phyloP scores from a whole-genome alignment of 2,329 filamentous ascomycete species.

The Colletotrichum orchidophilum region DNA sequence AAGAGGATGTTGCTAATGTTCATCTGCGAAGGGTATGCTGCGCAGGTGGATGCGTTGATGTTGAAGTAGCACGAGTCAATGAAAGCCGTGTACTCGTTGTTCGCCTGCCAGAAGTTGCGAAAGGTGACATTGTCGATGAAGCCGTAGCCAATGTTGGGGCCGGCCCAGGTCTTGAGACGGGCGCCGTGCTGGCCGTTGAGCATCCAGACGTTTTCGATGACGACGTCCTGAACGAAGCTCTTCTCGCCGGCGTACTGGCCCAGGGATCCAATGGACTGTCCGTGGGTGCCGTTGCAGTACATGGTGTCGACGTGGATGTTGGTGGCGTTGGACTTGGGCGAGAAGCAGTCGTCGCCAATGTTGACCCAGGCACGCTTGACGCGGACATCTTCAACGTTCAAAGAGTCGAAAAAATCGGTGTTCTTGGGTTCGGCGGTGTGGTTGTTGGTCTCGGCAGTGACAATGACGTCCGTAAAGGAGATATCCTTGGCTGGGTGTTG shows the following conservation, averaged over 20 bases:
- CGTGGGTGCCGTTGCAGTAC: constrained; percentile 68
- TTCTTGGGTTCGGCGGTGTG: constrained; percentile 70
- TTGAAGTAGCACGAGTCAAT: constrained; percentile 57
- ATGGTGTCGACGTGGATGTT: constrained; percentile 68
- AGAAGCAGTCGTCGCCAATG: constrained; percentile 73
- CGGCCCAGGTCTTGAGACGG: constrained; percentile 73
- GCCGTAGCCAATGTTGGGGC: constrained; percentile 61
- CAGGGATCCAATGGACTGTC: constrained; percentile 68
- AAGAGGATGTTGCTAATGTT: constrained; percentile 67
- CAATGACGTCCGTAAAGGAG: constrained; percentile 61
- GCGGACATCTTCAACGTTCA: constrained; percentile 34
- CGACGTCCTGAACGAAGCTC: constrained; percentile 51
- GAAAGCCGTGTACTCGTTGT: constrained; percentile 71
- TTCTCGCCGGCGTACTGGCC: constrained; percentile 65
- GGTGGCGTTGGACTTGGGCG: constrained; percentile 71
- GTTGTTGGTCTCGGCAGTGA: constrained; percentile 65
- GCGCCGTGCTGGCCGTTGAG: constrained; percentile 63
- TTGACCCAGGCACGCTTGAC: constrained; percentile 50
- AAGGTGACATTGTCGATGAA: constrained; percentile 70
- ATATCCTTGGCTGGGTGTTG: constrained; percentile 52
- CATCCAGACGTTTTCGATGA: constrained; percentile 66
- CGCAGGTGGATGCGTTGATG: constrained; percentile 69
- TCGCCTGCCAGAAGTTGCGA: constrained; percentile 63
- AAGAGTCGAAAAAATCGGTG: constrained; percentile 56
- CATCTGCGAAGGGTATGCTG: constrained; percentile 61